phyloP scores from a whole-genome alignment of 2,329 filamentous ascomycete genomes.

The Diaporthe vaccinii region DNA sequence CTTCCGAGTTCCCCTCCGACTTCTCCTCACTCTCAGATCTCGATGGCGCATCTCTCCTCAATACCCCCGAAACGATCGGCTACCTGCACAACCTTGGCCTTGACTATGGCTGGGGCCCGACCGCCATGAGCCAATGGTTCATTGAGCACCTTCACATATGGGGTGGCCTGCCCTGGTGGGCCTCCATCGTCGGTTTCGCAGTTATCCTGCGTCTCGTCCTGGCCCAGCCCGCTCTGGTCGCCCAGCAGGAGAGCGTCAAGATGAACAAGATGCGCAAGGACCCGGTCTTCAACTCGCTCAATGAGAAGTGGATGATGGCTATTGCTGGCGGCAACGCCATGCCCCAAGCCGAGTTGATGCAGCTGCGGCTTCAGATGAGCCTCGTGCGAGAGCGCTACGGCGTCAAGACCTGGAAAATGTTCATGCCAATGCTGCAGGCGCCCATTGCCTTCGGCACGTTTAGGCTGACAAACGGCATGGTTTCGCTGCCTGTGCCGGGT shows the following conservation, averaged over 20 bases:
- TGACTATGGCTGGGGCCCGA: conserved; percentile 88
- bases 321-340: conserved; percentile 49
- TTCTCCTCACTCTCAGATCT: conserved; percentile 51
- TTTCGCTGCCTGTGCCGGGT: conserved; percentile 82
- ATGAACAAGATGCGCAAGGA: conserved; percentile 69
- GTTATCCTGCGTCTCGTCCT: conserved; percentile 74
- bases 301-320: conserved; percentile 65
- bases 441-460: conserved; percentile 87
- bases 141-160: conserved; percentile 88
- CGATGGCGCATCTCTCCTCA: conserved; percentile 61
- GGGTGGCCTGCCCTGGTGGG: conserved; percentile 85
- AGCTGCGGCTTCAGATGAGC: conserved; percentile 61
- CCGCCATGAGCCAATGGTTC: conserved; percentile 78
- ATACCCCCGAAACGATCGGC: conserved; percentile 81
- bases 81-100: conserved; percentile 87
- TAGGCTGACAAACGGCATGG: conserved; percentile 81
- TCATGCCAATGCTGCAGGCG: conserved; percentile 69
- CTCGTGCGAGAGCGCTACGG: conserved; percentile 68
- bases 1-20: conserved; percentile 42
- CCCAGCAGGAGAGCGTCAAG: conserved; percentile 73
- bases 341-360: conserved; percentile 62
- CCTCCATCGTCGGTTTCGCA: conserved; percentile 76
- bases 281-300: conserved; percentile 66
- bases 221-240: conserved; percentile 74
- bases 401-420: conserved; percentile 62